phyloP scores from a whole-genome alignment of 2,329 filamentous ascomycete genomes.

The Golovinomyces cichoracearum region DNA sequence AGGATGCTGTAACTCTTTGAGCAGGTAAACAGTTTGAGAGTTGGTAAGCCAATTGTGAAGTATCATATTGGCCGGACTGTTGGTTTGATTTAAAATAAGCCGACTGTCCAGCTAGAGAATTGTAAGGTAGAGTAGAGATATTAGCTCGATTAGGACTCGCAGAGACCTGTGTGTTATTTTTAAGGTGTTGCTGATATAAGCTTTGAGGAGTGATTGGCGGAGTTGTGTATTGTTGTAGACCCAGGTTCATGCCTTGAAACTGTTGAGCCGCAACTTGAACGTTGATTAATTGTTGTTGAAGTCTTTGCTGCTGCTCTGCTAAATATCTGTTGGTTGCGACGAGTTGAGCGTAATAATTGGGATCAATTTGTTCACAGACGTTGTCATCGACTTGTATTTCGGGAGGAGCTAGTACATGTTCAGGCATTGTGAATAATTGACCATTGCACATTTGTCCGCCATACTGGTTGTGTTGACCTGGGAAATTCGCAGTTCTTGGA shows the following conservation, averaged over 20 bases:
- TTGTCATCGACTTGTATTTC: constrained; percentile 48
- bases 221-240: constrained; percentile 23
- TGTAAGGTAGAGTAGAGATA: constrained; percentile 58
- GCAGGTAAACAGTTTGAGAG: constrained; percentile 22
- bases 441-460: constrained; percentile 20
- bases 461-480: constrained; percentile 17
- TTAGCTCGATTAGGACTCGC: constrained; percentile 29
- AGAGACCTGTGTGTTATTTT: constrained; percentile 19
- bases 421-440: constrained; percentile 43
- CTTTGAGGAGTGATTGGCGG: constrained; percentile 26
- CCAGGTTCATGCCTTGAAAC: constrained; percentile 52
- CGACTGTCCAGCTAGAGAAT: constrained; percentile 64
- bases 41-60: constrained; percentile 16
- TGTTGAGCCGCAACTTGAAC: constrained; percentile 65
- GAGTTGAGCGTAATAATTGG: constrained; percentile 63
- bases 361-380: constrained; percentile 52
- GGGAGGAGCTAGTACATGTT: constrained; percentile 69
- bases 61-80: constrained; percentile 17
- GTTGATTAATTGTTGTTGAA: constrained; percentile 74
- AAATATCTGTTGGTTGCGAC: constrained; percentile 79
- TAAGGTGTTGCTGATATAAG: constrained; percentile 22
- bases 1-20: constrained; percentile 32
- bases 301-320: constrained; percentile 76
- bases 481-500: constrained; percentile 14
- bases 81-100: constrained; percentile 35